A percentile compares a stretch with the other conserved stretches of the same genome.
Conservation (phyloP, 495 filamentous ascomycete species). For the Neurospora sp. region DNA sequence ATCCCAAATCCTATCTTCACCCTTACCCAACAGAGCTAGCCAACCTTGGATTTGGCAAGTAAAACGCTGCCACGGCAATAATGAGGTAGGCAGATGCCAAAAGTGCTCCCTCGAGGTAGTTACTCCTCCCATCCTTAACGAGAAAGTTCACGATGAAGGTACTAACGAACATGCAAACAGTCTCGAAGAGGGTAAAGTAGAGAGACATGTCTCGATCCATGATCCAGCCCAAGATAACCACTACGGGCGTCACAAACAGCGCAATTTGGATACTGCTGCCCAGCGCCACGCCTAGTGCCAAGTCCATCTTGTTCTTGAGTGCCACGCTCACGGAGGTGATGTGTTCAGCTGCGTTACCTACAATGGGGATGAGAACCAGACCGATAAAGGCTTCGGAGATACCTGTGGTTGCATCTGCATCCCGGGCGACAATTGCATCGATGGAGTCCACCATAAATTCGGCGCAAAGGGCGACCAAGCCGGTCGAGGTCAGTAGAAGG, state of each 20-base stretch:
- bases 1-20: background rate
- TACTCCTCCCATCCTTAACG: constrained; percentile 67
- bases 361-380: constrained; percentile 76
- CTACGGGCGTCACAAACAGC: constrained; percentile 71
- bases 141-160: constrained; percentile 78
- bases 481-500: constrained; percentile 65
- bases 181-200: constrained; percentile 82
- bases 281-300: constrained; percentile 73
- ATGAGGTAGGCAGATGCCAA: constrained; percentile 70
- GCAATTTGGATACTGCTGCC: constrained; percentile 76
- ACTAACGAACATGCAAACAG: constrained; percentile 66
- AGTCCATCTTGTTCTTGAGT: constrained; percentile 82
- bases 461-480: constrained; percentile 68
- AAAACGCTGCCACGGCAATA: constrained; percentile 50
- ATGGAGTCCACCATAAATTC: constrained; percentile 76
- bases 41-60: constrained; percentile 44
- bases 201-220: constrained; percentile 68
- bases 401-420: constrained; percentile 28
- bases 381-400: constrained; percentile 71
- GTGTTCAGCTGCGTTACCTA: constrained; percentile 83
- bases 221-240: constrained; percentile 72
- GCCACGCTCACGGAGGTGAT: constrained; percentile 78
- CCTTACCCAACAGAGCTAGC: constrained; percentile 23
- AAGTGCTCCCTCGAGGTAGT: constrained; percentile 72
- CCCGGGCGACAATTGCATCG: constrained; percentile 46